Evolutionary conservation across 345 rosid genomes (phyloP).

Genomic region (Iberis pinnata): DNA sequence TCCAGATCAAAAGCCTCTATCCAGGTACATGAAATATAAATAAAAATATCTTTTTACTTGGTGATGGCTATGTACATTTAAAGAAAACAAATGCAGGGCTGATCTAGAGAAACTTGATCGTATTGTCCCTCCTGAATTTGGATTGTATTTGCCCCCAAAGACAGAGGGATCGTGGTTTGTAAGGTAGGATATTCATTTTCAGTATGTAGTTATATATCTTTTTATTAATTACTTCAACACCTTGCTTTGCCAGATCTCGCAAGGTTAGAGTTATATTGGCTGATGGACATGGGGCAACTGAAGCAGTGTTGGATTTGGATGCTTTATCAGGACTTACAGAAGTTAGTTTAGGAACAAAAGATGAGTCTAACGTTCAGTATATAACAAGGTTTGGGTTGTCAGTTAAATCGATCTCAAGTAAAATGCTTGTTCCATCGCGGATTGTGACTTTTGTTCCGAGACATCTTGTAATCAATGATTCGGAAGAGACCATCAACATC

Average conservation of each 20-base stretch:
- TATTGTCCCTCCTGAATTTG: constrained; percentile 53
- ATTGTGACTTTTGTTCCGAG: constrained; percentile 64
- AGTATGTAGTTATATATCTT: constrained; percentile 7
- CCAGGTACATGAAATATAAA: constrained; percentile 44
- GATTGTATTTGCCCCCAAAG: constrained; percentile 61
- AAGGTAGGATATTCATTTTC: constrained; percentile 42
- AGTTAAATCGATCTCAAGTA: constrained; percentile 44
- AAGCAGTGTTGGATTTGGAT: constrained; percentile 66
- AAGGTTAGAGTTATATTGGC: constrained; percentile 50
- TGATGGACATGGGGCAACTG: constrained; percentile 42
- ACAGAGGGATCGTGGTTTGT: constrained; percentile 64
- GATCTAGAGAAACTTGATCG: constrained; percentile 42
- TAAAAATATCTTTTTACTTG: constrained; percentile 17
- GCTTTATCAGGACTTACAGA: constrained; percentile 85
- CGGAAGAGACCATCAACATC: constrained; percentile 54
- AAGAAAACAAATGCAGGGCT: constrained; percentile 47
- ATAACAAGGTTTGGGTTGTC: constrained; percentile 70
- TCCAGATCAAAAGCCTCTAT: constrained; percentile 52
- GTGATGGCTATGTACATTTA: constrained; percentile 10
- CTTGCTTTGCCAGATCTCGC: constrained; percentile 49
- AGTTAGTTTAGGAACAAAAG: constrained; percentile 52
- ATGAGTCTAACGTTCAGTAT: constrained; percentile 46
- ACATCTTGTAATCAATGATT: constrained; percentile 60
- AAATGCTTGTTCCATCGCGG: constrained; percentile 51
- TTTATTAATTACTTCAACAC: constrained; percentile 12